phyloP scores from a whole-genome alignment of 2,329 filamentous ascomycete genomes.

The Sodiomyces alkalinus region DNA sequence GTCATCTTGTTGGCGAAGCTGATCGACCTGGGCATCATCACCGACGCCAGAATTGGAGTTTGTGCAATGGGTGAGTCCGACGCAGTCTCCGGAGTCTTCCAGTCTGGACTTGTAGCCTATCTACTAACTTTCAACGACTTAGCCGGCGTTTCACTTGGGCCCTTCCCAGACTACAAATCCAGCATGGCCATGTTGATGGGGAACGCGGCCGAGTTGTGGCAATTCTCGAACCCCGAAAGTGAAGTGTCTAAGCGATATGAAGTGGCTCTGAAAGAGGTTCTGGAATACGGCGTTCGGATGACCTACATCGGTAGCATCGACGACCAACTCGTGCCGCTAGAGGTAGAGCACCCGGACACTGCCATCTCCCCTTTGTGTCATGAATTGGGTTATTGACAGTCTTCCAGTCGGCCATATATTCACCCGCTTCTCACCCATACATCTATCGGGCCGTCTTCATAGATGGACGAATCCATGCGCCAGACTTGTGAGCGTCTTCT shows the following conservation, averaged over 20 bases:
- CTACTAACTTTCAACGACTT: constrained; percentile 1
- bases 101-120: constrained; percentile 1
- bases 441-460: constrained; percentile 95
- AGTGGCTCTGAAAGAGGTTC: constrained; percentile 53
- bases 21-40: constrained; percentile 76
- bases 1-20: constrained; percentile 88
- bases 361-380: no score
- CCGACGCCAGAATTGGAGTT: constrained; percentile 62
- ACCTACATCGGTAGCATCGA: constrained; percentile 91
- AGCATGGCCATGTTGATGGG: constrained; percentile 76
- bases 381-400: no score
- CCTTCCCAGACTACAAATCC: constrained; percentile 83
- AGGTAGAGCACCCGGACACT: constrained; percentile 33
- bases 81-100: no score
- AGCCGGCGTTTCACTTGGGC: constrained; percentile 84
- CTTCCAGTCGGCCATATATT: constrained; percentile 65
- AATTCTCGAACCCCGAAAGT: constrained; percentile 74
- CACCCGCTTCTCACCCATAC: constrained; percentile 74
- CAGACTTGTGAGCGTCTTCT: constrained; percentile 61
- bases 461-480: constrained; percentile 79
- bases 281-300: constrained; percentile 68
- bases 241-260: constrained; percentile 72
- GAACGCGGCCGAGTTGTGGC: constrained; percentile 85
- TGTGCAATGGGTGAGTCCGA: constrained; percentile 58
- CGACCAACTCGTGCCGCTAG: constrained; percentile 87